phyloP scores from a whole-genome alignment of 83 land plant species.

The Isoetes engelmannii region DNA sequence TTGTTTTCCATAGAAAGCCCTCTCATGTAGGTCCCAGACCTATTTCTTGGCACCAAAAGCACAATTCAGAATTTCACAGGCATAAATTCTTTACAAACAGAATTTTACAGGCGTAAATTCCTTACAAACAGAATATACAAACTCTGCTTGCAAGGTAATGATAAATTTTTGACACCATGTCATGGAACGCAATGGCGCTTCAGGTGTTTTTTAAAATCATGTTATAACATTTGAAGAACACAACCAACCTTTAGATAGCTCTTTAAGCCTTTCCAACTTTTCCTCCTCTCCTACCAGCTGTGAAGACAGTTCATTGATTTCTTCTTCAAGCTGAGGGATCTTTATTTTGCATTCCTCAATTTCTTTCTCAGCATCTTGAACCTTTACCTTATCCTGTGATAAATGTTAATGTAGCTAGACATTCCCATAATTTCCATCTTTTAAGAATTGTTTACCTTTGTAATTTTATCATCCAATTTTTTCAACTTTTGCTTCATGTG shows the following conservation, averaged over 20 bases:
- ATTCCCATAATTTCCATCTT: background rate
- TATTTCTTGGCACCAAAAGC: too few species aligned
- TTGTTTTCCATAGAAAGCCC: too few species aligned
- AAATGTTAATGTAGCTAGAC: background rate
- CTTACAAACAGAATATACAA: too few species aligned
- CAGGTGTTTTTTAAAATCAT: background rate
- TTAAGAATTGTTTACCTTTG: slow-evolving; percentile 43
- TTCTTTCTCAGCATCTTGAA: slow-evolving; percentile 51
- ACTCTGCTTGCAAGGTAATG: too few species aligned
- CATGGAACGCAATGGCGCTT: too few species aligned
- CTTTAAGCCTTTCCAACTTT: slow-evolving; percentile 62
- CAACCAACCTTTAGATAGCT: slow-evolving; percentile 57
- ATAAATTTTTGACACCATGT: too few species aligned
- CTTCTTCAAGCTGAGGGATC: slow-evolving; percentile 76
- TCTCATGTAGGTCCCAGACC: too few species aligned
- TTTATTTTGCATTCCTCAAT: slow-evolving; percentile 46
- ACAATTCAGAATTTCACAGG: too few species aligned
- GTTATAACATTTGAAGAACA: background rate
- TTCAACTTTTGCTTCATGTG: slow-evolving; percentile 84
- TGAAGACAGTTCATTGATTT: slow-evolving; percentile 50
- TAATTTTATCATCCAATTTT: slow-evolving; percentile 77
- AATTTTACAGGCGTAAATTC: too few species aligned
- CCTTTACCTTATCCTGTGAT: slow-evolving; percentile 61
- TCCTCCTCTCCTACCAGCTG: slow-evolving; percentile 65
- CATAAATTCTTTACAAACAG: too few species aligned